phyloP scores from a whole-genome alignment of 805 yeast genomes.

The Wickerhamiella vanderwaltii region DNA sequence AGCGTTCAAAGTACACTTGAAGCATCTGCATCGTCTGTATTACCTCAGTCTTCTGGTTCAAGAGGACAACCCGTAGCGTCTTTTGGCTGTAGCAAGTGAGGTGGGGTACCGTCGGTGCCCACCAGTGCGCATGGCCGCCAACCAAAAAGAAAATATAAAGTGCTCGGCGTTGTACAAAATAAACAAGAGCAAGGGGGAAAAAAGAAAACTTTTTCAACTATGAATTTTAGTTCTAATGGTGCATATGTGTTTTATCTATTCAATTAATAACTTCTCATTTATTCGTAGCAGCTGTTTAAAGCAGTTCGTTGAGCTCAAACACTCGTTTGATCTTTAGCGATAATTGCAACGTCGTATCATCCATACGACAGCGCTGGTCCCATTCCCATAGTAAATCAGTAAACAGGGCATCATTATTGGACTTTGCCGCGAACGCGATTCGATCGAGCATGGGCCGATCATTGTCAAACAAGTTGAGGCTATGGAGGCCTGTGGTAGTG shows the following conservation, averaged over 20 bases:
- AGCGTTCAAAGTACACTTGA: constrained; percentile 6
- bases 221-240: no score
- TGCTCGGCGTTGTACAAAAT: no score
- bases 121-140: no score
- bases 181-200: no score
- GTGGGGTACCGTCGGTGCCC: no score
- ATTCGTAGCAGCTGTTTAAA: no score
- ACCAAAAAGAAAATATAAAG: no score
- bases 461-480: constrained; percentile 15
- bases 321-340: constrained; percentile 14
- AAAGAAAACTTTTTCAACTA: no score
- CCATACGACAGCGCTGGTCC: constrained; percentile 17
- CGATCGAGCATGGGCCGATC: constrained; percentile 13
- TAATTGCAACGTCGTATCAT: constrained; percentile 16
- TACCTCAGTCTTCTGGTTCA: background rate
- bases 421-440: constrained; percentile 13
- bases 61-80: constrained; percentile 4
- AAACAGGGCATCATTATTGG: constrained; percentile 15
- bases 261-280: no score
- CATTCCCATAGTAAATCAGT: constrained; percentile 17
- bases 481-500: constrained; percentile 2
- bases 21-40: background rate
- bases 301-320: constrained; percentile 9
- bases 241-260: no score
- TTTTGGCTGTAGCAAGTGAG: background rate